Conservation (phyloP, 768 basidiomycete species). For the Mycena capillaripes region DNA sequence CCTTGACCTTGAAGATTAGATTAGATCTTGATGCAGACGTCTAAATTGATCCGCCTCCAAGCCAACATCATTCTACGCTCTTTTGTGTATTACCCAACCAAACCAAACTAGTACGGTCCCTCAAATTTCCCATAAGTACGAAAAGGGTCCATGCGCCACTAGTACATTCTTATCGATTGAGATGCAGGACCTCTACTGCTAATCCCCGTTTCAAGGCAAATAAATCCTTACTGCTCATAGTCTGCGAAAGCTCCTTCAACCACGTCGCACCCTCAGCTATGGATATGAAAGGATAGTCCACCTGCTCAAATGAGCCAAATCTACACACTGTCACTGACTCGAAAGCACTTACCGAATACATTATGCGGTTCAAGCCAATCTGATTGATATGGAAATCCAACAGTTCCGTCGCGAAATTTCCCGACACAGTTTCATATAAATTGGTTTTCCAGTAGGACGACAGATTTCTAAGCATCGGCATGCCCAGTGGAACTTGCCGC, state of each 20-base stretch:
- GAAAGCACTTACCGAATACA: conserved; percentile 56
- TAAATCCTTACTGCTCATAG: conserved; percentile 14
- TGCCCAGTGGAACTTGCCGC: conserved; percentile 44
- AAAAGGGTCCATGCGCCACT: no score
- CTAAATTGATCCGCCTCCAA: no score
- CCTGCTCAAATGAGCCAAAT: conserved; percentile 7
- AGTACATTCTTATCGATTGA: conserved; percentile 30
- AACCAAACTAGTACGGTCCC: no score
- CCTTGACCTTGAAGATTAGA: no score
- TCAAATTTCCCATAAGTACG: no score
- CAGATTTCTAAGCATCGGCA: conserved; percentile 55
- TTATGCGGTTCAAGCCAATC: conserved; percentile 55
- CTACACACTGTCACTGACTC: conserved; percentile 41
- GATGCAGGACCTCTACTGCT: conserved; percentile 28
- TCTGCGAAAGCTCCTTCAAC: conserved; percentile 8
- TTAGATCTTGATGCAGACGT: no score
- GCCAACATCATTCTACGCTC: no score
- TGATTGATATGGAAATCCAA: conserved; percentile 55
- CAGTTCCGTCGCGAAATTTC: conserved; percentile 56
- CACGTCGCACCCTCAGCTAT: conserved; percentile 18
- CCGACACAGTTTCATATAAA: conserved; percentile 56
- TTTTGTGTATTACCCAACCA: no score
- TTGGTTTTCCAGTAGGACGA: conserved; percentile 56
- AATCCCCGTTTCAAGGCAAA: conserved; percentile 23
- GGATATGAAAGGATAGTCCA: conserved; percentile 29